Conservation (phyloP, 2,329 filamentous ascomycete species). For the Diaporthe helianthi region DNA sequence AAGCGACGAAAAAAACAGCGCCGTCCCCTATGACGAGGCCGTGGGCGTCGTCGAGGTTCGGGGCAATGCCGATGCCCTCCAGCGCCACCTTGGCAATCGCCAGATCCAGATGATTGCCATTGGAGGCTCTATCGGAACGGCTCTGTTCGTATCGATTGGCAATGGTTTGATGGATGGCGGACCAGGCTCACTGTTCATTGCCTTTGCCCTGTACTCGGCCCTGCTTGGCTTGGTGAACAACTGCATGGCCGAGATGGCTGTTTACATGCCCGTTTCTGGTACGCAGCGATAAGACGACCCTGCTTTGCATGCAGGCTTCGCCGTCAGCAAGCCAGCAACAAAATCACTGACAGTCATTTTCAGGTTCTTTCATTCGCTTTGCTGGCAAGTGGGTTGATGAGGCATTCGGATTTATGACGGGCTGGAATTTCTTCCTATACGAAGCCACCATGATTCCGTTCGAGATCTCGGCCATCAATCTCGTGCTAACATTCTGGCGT, state of each 20-base stretch:
- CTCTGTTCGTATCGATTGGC: constrained; percentile 69
- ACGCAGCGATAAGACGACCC: neutral
- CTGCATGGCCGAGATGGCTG: constrained; percentile 69
- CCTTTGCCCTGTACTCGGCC: constrained; percentile 62
- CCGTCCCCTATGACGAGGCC: constrained; percentile 21
- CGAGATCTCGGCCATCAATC: constrained; percentile 49
- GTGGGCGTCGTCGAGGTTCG: constrained; percentile 22
- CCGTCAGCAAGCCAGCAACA: neutral
- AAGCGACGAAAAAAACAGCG: constrained; percentile 15
- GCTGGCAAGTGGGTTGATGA: constrained; percentile 72
- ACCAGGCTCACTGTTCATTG: constrained; percentile 62
- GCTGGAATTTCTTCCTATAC: constrained; percentile 53
- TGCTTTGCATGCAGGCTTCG: neutral
- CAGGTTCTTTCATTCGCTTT: constrained; percentile 66
- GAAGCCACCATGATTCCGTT: constrained; percentile 51
- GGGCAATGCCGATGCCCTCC: constrained; percentile 40
- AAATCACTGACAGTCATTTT: neutral
- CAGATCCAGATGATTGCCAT: constrained; percentile 67
- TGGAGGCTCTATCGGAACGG: constrained; percentile 64
- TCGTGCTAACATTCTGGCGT: constrained; percentile 55
- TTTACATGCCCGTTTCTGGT: constrained; percentile 66
- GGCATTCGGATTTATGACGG: constrained; percentile 63
- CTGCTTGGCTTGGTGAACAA: constrained; percentile 70
- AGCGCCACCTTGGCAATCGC: constrained; percentile 59
- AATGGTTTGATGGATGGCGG: constrained; percentile 55